Evolutionary conservation across 192 early-diverging fungal genomes (phyloP).

Genomic region (Linnemannia zychae): DNA sequence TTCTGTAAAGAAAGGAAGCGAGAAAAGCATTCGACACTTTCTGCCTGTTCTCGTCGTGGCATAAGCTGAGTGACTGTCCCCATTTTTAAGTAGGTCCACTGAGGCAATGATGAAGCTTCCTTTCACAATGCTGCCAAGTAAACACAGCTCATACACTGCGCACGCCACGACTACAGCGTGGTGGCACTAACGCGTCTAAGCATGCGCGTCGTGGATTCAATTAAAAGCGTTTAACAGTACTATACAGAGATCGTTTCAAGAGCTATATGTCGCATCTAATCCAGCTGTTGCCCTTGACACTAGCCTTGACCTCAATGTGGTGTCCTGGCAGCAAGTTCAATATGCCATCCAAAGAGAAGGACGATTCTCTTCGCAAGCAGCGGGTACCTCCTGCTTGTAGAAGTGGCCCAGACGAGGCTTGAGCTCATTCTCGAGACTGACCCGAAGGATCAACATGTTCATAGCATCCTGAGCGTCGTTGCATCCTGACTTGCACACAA

Average conservation of each 20-base stretch:
- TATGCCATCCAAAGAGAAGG: slow-evolving; percentile 9
- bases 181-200: too few relatives aligned
- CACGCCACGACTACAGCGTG: too few relatives aligned
- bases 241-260: not conserved
- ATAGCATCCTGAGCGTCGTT: slow-evolving; percentile 32
- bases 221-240: not conserved
- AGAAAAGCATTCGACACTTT: too few relatives aligned
- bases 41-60: too few relatives aligned
- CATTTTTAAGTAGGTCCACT: too few relatives aligned
- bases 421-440: slow-evolving; percentile 31
- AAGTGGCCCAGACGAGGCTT: slow-evolving; percentile 17
- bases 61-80: too few relatives aligned
- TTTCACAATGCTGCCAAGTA: too few relatives aligned
- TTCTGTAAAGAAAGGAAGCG: too few relatives aligned
- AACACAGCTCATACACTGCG: too few relatives aligned
- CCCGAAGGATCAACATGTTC: slow-evolving; percentile 23
- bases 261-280: not conserved
- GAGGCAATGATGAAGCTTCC: too few relatives aligned
- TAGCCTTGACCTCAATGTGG: not conserved
- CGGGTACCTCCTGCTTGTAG: slow-evolving; percentile 28
- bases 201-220: too few relatives aligned
- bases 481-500: slow-evolving; percentile 52
- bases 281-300: slow-evolving; percentile 4
- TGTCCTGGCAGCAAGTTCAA: slow-evolving; percentile 3
- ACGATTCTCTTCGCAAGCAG: slow-evolving; percentile 21